Evolutionary conservation across 495 filamentous ascomycete species (phyloP).

Genomic region (Daldinia bambusicola): DNA sequence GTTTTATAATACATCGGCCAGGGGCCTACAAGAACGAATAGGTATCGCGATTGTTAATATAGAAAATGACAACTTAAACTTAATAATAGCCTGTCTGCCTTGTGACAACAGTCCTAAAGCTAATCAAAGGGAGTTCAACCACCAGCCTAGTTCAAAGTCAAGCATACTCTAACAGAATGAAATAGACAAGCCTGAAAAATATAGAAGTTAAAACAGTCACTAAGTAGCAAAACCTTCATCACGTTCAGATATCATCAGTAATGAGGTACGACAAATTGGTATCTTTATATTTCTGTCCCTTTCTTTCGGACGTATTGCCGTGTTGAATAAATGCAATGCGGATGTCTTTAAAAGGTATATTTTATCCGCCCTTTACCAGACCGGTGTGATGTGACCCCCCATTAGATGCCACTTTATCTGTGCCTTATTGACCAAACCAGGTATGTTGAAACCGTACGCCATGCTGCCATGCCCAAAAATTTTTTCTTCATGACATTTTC

Average conservation of each 20-base stretch:
- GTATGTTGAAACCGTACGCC: constrained; percentile 55
- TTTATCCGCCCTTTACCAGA: constrained; percentile 43
- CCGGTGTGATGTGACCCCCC: constrained; percentile 35
- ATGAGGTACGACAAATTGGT: constrained; percentile 23
- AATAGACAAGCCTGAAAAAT: too few species aligned
- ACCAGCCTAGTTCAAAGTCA: too few species aligned
- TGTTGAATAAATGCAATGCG: constrained; percentile 48
- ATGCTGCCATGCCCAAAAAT: constrained; percentile 49
- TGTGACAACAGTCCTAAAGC: too few species aligned
- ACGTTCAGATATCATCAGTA: neutral
- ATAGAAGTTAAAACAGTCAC: too few species aligned
- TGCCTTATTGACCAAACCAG: constrained; percentile 44
- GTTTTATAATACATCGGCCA: too few species aligned
- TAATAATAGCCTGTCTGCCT: too few species aligned
- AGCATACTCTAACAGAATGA: too few species aligned
- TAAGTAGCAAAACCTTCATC: neutral
- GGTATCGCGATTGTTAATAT: too few species aligned
- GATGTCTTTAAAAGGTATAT: constrained; percentile 23
- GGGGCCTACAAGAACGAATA: too few species aligned
- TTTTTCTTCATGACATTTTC: constrained; percentile 51
- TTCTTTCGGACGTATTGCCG: constrained; percentile 35
- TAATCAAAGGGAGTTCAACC: too few species aligned
- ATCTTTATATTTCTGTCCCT: constrained; percentile 34
- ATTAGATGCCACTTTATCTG: constrained; percentile 38
- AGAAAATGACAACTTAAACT: too few species aligned